A percentile compares a stretch with the other conserved stretches of the same genome.
phyloP scores from a whole-genome alignment of 225 moss, liverwort and hornwort genomes.

The Polytrichum formosum region DNA sequence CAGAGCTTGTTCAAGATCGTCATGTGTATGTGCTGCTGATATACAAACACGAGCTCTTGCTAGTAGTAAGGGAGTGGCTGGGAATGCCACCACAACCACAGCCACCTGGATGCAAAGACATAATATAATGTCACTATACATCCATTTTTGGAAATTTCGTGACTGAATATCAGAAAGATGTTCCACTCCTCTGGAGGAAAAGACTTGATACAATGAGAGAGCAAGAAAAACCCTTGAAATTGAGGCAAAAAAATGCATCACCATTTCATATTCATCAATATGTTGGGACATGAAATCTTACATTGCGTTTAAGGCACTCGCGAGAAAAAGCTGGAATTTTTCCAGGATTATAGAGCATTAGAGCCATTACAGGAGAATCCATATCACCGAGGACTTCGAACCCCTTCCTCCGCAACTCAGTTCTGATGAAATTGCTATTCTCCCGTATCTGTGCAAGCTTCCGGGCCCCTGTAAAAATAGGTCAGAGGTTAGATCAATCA shows the following conservation, averaged over 20 bases:
- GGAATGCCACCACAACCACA: slow-evolving; percentile 88
- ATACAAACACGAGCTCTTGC: slow-evolving; percentile 83
- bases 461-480: slow-evolving; percentile 54
- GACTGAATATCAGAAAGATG: too few species aligned
- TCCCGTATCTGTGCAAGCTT: slow-evolving; percentile 81
- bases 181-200: too few species aligned
- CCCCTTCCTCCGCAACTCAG: slow-evolving; percentile 81
- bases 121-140: background rate
- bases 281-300: slow-evolving; percentile 18
- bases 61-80: slow-evolving; percentile 91
- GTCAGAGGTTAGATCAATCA: slow-evolving; percentile 51
- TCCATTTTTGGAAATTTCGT: too few species aligned
- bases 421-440: slow-evolving; percentile 90
- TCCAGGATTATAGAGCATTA: slow-evolving; percentile 97
- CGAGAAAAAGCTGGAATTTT: slow-evolving; percentile 96
- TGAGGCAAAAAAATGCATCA: too few species aligned
- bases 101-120: slow-evolving; percentile 65
- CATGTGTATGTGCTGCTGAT: slow-evolving; percentile 87
- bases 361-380: slow-evolving; percentile 96
- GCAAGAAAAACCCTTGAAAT: too few species aligned
- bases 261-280: too few species aligned
- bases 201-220: too few species aligned
- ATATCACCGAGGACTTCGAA: slow-evolving; percentile 89
- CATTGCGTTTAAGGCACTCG: slow-evolving; percentile 94
- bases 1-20: slow-evolving; percentile 77